These are phyloP conservation scores for Cryptosporidium sp. DNA, from an alignment of 169 alveolate genomes.

Conservation along the genomic window DNA sequence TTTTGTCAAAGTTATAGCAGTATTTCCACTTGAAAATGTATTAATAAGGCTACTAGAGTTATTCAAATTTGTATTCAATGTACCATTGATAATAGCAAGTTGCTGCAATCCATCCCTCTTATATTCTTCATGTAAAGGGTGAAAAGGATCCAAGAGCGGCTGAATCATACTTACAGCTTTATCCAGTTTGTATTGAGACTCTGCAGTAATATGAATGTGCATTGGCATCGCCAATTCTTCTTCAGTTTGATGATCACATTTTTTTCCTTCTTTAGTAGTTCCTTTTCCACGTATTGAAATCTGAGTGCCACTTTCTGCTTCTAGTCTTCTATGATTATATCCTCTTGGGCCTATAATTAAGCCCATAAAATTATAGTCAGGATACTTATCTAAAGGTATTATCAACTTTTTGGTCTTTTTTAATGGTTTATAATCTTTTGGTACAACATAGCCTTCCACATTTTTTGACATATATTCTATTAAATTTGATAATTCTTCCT, in stretches of 20 bases:
- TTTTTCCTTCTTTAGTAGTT: conserved; percentile 91
- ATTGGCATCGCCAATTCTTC: conserved; percentile 90
- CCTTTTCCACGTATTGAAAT: conserved; percentile 91
- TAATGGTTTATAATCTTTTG: conserved; percentile 90
- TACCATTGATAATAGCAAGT: conserved; percentile 88
- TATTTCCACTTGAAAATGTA: conserved; percentile 39
- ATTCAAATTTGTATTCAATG: conserved; percentile 32
- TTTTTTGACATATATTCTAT: conserved; percentile 87
- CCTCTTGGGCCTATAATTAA: conserved; percentile 95
- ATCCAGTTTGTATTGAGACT: conserved; percentile 75
- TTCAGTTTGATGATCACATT: conserved; percentile 89
- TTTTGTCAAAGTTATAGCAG: conserved; percentile 2
- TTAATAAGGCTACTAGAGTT: conserved; percentile 12
- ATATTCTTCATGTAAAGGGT: conserved; percentile 89
- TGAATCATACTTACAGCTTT: conserved; percentile 87
- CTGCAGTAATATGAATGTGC: conserved; percentile 89
- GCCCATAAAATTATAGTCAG: conserved; percentile 94
- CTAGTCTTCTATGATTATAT: conserved; percentile 92
- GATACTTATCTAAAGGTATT: conserved; percentile 91
- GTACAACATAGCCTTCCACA: conserved; percentile 89
- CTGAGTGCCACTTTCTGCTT: conserved; percentile 91
- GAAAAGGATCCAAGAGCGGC: conserved; percentile 89
- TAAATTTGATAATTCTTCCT: conserved; percentile 87
- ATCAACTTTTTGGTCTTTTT: conserved; percentile 87
- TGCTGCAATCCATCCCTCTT: conserved; percentile 89